Evolutionary conservation across 306 rosid genomes (phyloP).

Genomic region (Quercus ilex): DNA sequence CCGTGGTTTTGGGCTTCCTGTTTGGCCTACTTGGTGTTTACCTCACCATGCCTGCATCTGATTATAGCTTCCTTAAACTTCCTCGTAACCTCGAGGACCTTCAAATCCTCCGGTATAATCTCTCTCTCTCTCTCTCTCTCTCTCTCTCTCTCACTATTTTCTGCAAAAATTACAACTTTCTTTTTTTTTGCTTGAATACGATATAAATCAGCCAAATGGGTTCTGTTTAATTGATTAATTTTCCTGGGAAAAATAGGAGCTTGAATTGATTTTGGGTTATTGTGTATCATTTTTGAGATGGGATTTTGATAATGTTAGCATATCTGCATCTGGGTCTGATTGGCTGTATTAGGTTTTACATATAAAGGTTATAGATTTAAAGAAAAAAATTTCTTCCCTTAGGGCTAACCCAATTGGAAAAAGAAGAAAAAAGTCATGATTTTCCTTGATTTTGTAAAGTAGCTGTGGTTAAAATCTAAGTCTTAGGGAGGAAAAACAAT

Average conservation of each 20-base stretch:
- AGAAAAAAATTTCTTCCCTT: neutral
- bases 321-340: neutral
- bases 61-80: slow-evolving; percentile 95
- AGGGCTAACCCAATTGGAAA: neutral
- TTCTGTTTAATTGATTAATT: neutral
- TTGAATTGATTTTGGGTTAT: neutral
- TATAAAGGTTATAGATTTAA: neutral
- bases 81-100: slow-evolving; percentile 87
- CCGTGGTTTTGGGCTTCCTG: slow-evolving; percentile 54
- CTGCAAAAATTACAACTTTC: neutral
- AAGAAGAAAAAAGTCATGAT: too few relatives aligned
- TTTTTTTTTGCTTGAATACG: neutral
- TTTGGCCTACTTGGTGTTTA: slow-evolving; percentile 63
- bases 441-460: neutral
- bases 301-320: neutral
- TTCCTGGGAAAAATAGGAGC: neutral
- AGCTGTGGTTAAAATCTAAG: neutral
- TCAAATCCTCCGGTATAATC: slow-evolving; percentile 59
- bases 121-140: neutral
- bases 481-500: neutral
- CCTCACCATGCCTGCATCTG: slow-evolving; percentile 86
- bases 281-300: neutral
- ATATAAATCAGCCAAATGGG: neutral
- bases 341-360: neutral
- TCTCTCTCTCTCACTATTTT: neutral